Percentiles rank a stretch among this genome's conserved stretches.
phyloP scores from a whole-genome alignment of 2,329 filamentous ascomycete species.

The Fusarium napiforme region DNA sequence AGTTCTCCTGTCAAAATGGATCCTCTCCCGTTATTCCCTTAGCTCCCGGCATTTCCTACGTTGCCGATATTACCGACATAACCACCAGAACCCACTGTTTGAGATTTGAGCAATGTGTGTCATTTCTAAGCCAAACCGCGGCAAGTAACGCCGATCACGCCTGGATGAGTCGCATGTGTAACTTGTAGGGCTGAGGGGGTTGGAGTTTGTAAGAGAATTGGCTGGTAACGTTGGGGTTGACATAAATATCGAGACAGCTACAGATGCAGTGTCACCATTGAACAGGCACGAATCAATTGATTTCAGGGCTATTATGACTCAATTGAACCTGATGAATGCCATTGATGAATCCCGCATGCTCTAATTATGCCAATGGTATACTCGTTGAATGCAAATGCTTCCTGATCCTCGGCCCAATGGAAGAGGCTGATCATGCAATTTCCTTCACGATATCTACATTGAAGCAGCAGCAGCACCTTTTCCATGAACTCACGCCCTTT shows the following conservation, averaged over 20 bases:
- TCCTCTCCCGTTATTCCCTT: neutral
- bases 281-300: neutral
- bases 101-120: neutral
- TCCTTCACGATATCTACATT: neutral
- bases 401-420: neutral
- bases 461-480: neutral
- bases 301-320: neutral
- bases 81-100: neutral
- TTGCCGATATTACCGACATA: slow-evolving; percentile 12
- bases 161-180: neutral
- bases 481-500: no score
- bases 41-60: neutral
- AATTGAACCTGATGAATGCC: fast-evolving
- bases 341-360: fast-evolving
- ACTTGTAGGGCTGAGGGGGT: neutral
- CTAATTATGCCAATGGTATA: neutral
- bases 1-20: neutral
- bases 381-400: fast-evolving
- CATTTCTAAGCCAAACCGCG: neutral
- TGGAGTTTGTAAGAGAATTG: no score
- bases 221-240: neutral
- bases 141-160: neutral
- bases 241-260: neutral
- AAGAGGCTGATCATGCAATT: neutral
- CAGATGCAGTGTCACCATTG: neutral